phyloP scores from a whole-genome alignment of 805 yeast genomes.

The Saccharomycopsis fibuligera region DNA sequence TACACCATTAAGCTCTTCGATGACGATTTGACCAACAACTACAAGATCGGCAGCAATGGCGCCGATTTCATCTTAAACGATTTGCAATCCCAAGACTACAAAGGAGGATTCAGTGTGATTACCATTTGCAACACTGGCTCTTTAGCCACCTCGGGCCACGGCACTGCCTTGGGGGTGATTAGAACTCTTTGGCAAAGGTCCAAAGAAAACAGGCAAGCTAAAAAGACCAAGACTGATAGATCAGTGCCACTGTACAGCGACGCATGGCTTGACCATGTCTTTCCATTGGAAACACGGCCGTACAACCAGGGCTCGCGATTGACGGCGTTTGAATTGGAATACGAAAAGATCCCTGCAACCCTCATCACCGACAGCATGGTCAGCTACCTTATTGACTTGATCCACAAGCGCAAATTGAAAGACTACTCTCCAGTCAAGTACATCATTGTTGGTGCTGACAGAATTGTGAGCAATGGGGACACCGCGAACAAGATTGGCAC shows the following conservation, averaged over 20 bases:
- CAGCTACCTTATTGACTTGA: conserved; percentile 54
- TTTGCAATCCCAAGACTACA: conserved; percentile 41
- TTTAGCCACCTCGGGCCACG: conserved; percentile 94
- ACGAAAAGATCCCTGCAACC: conserved; percentile 83
- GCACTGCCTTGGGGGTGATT: conserved; percentile 91
- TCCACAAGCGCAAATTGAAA: conserved; percentile 22
- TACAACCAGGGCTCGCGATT: conserved; percentile 94
- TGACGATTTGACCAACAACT: conserved; percentile 75
- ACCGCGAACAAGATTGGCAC: conserved; percentile 97
- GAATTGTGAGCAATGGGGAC: conserved; percentile 90
- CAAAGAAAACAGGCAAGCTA: conserved; percentile 12
- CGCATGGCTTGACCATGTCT: conserved; percentile 61
- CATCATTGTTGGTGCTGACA: conserved; percentile 91
- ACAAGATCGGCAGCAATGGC: conserved; percentile 75
- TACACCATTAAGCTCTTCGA: conserved; percentile 55
- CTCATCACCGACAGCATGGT: conserved; percentile 90
- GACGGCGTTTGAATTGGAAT: conserved; percentile 84
- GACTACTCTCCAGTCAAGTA: conserved; percentile 65
- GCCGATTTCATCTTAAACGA: conserved; percentile 52
- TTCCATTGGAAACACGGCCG: conserved; percentile 91
- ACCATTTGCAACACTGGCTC: conserved; percentile 97
- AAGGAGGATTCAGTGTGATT: conserved; percentile 69
- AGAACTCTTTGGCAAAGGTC: conserved; percentile 57
- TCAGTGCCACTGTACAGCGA: conserved; percentile 24
- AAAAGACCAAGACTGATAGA: background rate